Evolutionary conservation across 805 yeast genomes (phyloP).

Genomic region (Kazachstania martiniae): DNA sequence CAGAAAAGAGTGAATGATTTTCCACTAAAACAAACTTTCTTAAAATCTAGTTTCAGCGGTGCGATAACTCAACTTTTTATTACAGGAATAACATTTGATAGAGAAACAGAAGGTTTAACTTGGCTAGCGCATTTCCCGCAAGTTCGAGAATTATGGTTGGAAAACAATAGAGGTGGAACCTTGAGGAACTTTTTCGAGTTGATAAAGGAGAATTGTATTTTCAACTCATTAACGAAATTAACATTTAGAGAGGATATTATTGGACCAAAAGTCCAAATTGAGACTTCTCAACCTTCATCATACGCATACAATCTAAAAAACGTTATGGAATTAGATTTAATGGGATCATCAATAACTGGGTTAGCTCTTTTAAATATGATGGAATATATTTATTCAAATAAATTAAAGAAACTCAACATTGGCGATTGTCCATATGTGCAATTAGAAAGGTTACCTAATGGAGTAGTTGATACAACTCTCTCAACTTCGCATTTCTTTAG

Average conservation of each 20-base stretch:
- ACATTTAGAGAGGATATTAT: slow-evolving; percentile 22
- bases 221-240: slow-evolving; percentile 11
- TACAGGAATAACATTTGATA: slow-evolving; percentile 12
- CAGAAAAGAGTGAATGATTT: slow-evolving; percentile 10
- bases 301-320: slow-evolving; percentile 11
- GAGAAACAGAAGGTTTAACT: slow-evolving; percentile 5
- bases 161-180: slow-evolving; percentile 16
- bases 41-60: slow-evolving; percentile 1
- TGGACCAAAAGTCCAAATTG: slow-evolving; percentile 7
- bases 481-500: slow-evolving; percentile 9
- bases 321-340: slow-evolving; percentile 16
- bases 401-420: slow-evolving; percentile 14
- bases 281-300: background rate
- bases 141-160: slow-evolving; percentile 22
- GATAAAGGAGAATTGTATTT: slow-evolving; percentile 9
- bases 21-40: slow-evolving; percentile 10
- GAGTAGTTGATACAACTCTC: slow-evolving; percentile 5
- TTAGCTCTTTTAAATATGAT: slow-evolving; percentile 12
- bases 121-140: slow-evolving; percentile 17
- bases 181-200: slow-evolving; percentile 11
- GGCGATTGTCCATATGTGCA: slow-evolving; percentile 22
- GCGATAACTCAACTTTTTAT: slow-evolving; percentile 3
- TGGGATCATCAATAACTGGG: slow-evolving; percentile 24
- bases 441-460: slow-evolving; percentile 3
- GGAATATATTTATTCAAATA: slow-evolving; percentile 5